Base-by-base conservation (phyloP, 2,329 filamentous ascomycete genomes). In the Colletotrichum gigasporum region DNA sequence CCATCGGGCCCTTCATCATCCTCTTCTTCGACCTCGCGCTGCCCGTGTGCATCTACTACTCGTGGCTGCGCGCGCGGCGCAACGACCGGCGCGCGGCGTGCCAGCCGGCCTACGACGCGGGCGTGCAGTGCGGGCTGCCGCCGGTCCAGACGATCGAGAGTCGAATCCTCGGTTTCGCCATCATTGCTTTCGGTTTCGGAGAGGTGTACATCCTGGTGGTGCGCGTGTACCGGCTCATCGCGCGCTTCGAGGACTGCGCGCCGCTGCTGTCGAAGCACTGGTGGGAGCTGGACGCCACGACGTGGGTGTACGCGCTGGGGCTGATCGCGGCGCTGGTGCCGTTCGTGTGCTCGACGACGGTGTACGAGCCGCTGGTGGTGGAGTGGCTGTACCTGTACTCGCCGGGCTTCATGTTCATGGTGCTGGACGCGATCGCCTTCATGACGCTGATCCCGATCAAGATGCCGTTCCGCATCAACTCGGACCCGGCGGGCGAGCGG, bases 361-460 rank as follows among this genome's bases (percentile, higher is more conserved):
- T 64, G 3, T 64, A 64, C 34, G 61, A 64, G 45, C 61, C 61
- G 2, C 20, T 35, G 10, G 61, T 64, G 11, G 61, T 64, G 14
- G 56, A 61, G 48, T 64, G 61, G 61, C 48, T 64, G 41, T 64
- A 64, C 56, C 61, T 64, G 20, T 64, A 64, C 56, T 44, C 61
- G 1, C 61, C 61, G 2, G 61, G 56, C 41, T 64, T 64, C 42
- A 64, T 64, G 61, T 64, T 64, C 61, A 64, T 64, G 61, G 56
- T 64, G 11, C 48, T 64, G 1, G 61, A 64, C 34, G 61, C 45
- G 7, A 64, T 64, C 48, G 61, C 61, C 41, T 16, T 64, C 22
- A 28, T 61, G 56, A 64, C 61, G 34, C 16, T 64, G 48, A 61
- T 64, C 20, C 61, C 61, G 2, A 64, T 64, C 56, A 48, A 28